Base-by-base conservation (phyloP, 805 yeast species). In the Ogataea chonburiensis region DNA sequence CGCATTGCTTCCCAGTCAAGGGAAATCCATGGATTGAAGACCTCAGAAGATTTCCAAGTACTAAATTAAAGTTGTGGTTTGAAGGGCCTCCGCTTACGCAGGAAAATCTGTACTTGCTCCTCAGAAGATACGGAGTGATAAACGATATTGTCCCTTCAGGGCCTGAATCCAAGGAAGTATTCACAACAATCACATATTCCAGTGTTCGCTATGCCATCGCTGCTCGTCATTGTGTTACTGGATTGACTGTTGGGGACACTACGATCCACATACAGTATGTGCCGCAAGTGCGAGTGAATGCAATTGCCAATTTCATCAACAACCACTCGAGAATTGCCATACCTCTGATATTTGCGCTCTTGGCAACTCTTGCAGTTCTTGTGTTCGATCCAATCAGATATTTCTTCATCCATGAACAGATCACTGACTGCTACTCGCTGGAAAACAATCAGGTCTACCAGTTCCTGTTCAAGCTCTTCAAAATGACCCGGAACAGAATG, bases 11-110 rank as follows among this genome's bases (percentile, higher is more conserved):
- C 52, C 79, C 84, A 1, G 97, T 93, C 1, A 81, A 83, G 49
- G 99, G 99, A 43, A 68, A 74, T 2, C 98, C 99, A 0, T 91
- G 97, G 96, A 83, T 93, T 42, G 98, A 91, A 63, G 98, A 93
- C 56, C 67, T 93, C 57, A 74, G 86, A 49, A 65, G 96, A 43
- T 75, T 71, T 46, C 95, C 95, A 7, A 77, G 82, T 36, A 62
- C 70, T 7, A 67, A 68, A 10, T 61, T 93, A 16, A 72, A 75
- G 37, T 78, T 91, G 5, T 68, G 71, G 17, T 89, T 82, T 55
- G 87, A 82, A 46, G 97, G 96, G 1, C 77, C 79, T 0, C 70
- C 79, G 5, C 62, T 91, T 40, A 72, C 83, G 0, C 94, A 87
- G 45, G 97, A 89, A 58, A 73, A 71, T 41, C 58, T 89, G 34